Evolutionary conservation across 75 land plant genomes (phyloP), one percentile per base, ranked within the genome.

Genomic region (Cunninghamia lanceolata): DNA sequence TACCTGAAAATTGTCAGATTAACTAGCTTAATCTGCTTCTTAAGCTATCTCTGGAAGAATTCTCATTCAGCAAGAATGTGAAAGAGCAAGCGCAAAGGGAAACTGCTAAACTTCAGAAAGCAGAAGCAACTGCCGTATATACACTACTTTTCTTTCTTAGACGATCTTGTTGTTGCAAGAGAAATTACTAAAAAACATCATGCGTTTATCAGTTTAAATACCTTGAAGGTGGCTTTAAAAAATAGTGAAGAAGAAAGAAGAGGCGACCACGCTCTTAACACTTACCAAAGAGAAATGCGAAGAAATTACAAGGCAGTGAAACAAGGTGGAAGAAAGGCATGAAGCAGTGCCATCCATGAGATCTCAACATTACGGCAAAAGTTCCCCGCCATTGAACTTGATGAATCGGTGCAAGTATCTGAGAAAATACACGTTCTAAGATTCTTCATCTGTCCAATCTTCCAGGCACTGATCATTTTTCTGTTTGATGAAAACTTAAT

Each of bases 361-460:
- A 13, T 54, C 17, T 4, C 4, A 54, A 13, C 59, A 54, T 4
- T 13, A 11, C 59, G 17, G 17, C 4, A 11, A 54, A 54, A 54
- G 59, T 13, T 54, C 59, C 35, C 46, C 9, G 35, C 15, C 86
- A 76, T 19, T n/a, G n/a, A n/a, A n/a, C n/a, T n/a, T n/a, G n/a
- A n/a, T n/a, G n/a, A n/a, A n/a, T n/a, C n/a, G n/a, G n/a, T n/a
- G n/a, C n/a, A n/a, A n/a, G n/a, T n/a, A n/a, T n/a, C n/a, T n/a
- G n/a, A n/a, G n/a, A n/a, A n/a, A n/a, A n/a, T n/a, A n/a, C n/a
- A n/a, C n/a, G 76, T 84, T 83, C 92, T 89, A 0, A 75, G 89
- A 1, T 88, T 89, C 84, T 91, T 93, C 85, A 47, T 88, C 21
- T 93, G 92, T 66, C 94, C 94, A 32, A 90, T 91, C 19, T 88